These are phyloP conservation scores for Leptomonas pyrrhocoris DNA, from an alignment of 208 protist species.

Conservation along the genomic window DNA sequence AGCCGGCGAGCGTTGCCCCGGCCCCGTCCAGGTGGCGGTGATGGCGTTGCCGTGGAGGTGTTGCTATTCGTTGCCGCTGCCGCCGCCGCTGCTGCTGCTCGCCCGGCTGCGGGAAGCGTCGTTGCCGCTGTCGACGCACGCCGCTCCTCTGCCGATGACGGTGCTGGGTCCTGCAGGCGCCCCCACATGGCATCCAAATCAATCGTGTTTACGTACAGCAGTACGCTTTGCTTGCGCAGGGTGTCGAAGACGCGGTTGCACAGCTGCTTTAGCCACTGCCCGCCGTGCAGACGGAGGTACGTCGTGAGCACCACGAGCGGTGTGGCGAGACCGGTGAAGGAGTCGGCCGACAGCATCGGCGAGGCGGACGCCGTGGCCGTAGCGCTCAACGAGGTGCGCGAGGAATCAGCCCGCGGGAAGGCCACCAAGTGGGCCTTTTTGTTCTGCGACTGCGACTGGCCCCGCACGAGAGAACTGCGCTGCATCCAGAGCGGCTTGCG, in stretches of 20 bases:
- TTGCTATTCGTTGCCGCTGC: constrained; percentile 5
- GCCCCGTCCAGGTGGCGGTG: background rate
- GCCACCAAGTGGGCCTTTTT: background rate
- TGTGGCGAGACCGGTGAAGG: constrained; percentile 53
- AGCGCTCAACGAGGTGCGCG: background rate
- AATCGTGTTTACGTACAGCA: constrained; percentile 85
- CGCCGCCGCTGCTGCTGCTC: background rate
- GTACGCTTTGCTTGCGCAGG: constrained; percentile 74
- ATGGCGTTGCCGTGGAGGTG: background rate
- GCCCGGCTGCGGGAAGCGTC: background rate
- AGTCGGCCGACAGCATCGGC: constrained; percentile 14
- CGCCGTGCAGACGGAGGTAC: constrained; percentile 87
- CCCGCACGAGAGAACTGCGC: background rate
- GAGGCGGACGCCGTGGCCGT: background rate
- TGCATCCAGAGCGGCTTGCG: constrained; percentile 22
- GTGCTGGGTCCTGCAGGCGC: constrained; percentile 4
- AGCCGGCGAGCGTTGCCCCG: background rate
- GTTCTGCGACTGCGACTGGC: background rate
- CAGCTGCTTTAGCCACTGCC: constrained; percentile 79
- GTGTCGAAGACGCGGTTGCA: constrained; percentile 77
- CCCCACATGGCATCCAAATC: constrained; percentile 57
- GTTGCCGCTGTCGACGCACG: background rate
- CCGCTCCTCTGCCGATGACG: constrained; percentile 1
- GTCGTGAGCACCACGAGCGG: constrained; percentile 77
- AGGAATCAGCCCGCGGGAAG: background rate